These are phyloP conservation scores for Eucalyptus cladocalyx DNA, from an alignment of 345 rosid genomes.

Conservation along the genomic window DNA sequence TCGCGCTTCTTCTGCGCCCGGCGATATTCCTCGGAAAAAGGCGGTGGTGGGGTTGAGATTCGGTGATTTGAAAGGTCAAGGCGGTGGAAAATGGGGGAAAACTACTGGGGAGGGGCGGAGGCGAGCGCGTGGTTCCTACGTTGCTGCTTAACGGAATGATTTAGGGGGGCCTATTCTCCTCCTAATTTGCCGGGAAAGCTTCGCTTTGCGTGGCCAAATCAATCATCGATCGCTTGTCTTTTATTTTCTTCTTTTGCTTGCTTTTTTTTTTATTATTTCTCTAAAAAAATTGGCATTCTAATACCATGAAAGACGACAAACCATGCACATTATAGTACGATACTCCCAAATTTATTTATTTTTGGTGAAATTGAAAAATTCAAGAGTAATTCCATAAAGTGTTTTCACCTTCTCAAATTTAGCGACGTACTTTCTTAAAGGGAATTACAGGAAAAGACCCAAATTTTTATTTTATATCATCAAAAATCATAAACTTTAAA, in stretches of 20 bases:
- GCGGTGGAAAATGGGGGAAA: neutral
- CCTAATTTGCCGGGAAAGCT: neutral
- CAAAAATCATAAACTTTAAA: no score
- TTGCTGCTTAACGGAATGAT: neutral
- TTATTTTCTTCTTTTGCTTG: neutral
- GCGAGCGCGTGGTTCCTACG: neutral
- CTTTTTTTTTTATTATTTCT: neutral
- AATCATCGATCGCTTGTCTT: no score
- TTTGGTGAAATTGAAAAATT: no score
- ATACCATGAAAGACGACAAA: no score
- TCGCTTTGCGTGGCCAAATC: neutral
- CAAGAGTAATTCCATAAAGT: no score
- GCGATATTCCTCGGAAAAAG: neutral
- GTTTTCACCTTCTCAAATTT: no score
- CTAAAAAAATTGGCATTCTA: no score
- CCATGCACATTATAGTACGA: no score
- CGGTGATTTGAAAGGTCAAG: neutral
- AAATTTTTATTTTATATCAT: no score
- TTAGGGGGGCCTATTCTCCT: neutral
- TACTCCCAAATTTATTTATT: no score
- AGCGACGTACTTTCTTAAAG: no score
- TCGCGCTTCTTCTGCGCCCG: neutral
- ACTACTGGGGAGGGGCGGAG: neutral
- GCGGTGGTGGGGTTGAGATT: neutral
- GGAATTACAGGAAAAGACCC: no score